phyloP scores from a whole-genome alignment of 2,329 filamentous ascomycete species.

The Intubia oerlemansii region DNA sequence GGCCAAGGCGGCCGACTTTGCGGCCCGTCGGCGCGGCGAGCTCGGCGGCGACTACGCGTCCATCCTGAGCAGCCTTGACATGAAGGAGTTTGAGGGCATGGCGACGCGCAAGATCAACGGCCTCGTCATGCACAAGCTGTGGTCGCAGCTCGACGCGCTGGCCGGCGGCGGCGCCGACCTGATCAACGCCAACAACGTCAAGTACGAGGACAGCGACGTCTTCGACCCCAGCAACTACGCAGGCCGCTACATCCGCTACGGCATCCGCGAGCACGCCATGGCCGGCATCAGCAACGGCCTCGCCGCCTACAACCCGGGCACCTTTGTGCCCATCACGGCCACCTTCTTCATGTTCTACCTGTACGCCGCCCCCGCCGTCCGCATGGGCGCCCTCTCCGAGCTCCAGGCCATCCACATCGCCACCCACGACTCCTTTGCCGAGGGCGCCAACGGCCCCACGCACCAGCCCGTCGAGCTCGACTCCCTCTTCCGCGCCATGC shows the following conservation, averaged over 20 bases:
- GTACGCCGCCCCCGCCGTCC: constrained; percentile 5
- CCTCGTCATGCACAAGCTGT: neutral
- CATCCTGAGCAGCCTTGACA: too few relatives aligned
- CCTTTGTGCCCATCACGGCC: constrained; percentile 30
- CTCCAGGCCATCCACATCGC: constrained; percentile 36
- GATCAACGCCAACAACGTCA: too few relatives aligned
- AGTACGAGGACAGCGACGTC: too few relatives aligned
- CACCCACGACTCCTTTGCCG: constrained; percentile 38
- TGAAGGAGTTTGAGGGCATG: neutral
- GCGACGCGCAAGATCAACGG: neutral
- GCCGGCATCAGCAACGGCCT: constrained; percentile 33
- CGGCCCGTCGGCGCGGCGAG: too few relatives aligned
- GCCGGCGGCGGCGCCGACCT: neutral
- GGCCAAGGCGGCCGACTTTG: too few relatives aligned
- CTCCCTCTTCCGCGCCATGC: constrained; percentile 38
- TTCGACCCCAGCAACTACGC: constrained; percentile 16
- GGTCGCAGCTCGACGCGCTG: neutral
- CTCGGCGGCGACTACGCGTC: too few relatives aligned
- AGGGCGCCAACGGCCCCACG: constrained; percentile 38
- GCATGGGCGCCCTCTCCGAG: constrained; percentile 33
- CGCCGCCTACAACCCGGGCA: constrained; percentile 28
- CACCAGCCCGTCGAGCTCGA: constrained; percentile 39
- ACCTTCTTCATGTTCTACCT: constrained; percentile 36
- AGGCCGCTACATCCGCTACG: constrained; percentile 37
- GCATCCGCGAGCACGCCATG: constrained; percentile 42